These are phyloP conservation scores for Amyloporia xantha DNA, from an alignment of 768 basidiomycete species.

Conservation along the genomic window DNA sequence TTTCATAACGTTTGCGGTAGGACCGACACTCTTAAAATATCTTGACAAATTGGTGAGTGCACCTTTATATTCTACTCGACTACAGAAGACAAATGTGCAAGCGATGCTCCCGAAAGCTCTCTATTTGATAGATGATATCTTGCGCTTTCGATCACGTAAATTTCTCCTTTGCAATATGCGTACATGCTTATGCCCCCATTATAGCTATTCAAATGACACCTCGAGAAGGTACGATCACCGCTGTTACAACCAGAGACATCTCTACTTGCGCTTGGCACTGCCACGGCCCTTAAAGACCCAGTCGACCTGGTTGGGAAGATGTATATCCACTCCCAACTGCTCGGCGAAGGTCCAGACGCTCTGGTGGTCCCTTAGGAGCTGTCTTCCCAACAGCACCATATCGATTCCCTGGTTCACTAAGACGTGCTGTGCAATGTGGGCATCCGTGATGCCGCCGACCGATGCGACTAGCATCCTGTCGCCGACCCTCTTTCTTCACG, in stretches of 20 bases:
- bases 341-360: constrained; percentile 40
- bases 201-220: no score
- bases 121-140: background rate
- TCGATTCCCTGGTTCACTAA: constrained; percentile 52
- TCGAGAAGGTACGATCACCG: background rate
- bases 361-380: constrained; percentile 52
- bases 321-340: constrained; percentile 41
- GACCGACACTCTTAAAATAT: no score
- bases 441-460: constrained; percentile 52
- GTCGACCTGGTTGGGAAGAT: constrained; percentile 41
- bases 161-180: no score
- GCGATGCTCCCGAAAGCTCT: background rate
- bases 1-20: no score
- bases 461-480: constrained; percentile 40
- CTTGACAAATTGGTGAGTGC: no score
- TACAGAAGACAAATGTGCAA: background rate
- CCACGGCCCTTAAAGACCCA: constrained; percentile 34
- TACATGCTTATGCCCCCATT: no score
- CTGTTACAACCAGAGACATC: background rate
- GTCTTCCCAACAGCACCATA: constrained; percentile 25
- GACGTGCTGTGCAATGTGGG: constrained; percentile 50
- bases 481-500: constrained; percentile 40
- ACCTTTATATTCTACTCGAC: no score
- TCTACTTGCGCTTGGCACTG: background rate
- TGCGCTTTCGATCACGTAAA: background rate